Evolutionary conservation across 2,329 filamentous ascomycete genomes (phyloP), one percentile per base, ranked within the genome.

Genomic region (Ophiostoma sp.): DNA sequence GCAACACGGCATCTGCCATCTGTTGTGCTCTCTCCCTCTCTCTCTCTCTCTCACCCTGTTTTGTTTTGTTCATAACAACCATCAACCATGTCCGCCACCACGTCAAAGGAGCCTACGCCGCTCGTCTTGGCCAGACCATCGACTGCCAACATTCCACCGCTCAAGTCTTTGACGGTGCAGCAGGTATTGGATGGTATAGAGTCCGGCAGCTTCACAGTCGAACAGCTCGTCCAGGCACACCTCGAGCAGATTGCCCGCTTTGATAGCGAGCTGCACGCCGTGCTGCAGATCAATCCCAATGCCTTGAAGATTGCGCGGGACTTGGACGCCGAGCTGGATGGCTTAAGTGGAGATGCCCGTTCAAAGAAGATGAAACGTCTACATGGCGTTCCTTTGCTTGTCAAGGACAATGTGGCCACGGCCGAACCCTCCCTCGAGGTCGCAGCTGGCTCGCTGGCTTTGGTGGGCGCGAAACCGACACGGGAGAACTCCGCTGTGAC

Each of bases 321-420:
- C 1, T 75, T 83, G 4, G 84, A 85, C 69, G 71, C 74, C 8
- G 76, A 79, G 70, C 77, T 71, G 1, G 79, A 73, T 70, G 70
- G 1, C 42, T 52, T 3, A 77, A 78, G 31, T 75, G 75, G 5
- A 61, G 75, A 25, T 39, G 75, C 22, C 8, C 36, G 25, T n/a
- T 0, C 2, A 45, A 66, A 73, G 17, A 19, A 36, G 8, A 4
- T 69, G 66, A 22, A 45, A 0, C 72, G 50, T 3, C 52, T 77
- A 15, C 73, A 75, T 17, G 76, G 76, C 28, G 72, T 75, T 0
- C 75, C 76, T 1, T 12, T 76, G 50, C 50, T 76, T 7, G 11
- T 76, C 72, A 92, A 92, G 79, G 87, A 91, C 80, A 91, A 90
- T 78, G 91, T 92, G 68, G 89, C 87, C 17, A 92, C 90, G 0